Evolutionary conservation across 139 green algal genomes (phyloP), one percentile per base, ranked within the genome.

Genomic region (Gonium pectorale): DNA sequence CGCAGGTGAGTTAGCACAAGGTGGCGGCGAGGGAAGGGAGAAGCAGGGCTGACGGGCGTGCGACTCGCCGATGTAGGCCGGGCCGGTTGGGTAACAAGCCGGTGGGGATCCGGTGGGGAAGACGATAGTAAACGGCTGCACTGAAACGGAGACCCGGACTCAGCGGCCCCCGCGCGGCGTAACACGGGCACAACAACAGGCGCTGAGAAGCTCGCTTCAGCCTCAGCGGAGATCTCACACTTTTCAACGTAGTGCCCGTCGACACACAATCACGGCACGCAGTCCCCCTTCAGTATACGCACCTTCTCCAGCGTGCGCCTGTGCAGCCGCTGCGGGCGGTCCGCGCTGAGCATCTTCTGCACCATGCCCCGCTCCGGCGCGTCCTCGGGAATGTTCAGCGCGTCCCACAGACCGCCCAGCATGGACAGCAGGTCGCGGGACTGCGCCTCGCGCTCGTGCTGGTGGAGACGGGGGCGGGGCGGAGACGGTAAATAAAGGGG

Each of bases 331-430:
- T 84, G 56, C 60, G 77, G 77, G 0, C 77, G n/a, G 27, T 80
- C 54, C 1, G 62, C 63, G 5, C 21, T 37, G 77, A 91, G 80
- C 41, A 91, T 69, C n/a, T 43, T 43, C 22, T 49, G 38, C 38
- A 87, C 89, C 67, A 46, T 51, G 41, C 24, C 31, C 3, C 86
- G 82, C 79, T 93, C 90, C 0, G 78, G 38, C 2, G 68, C 77
- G 38, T 81, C 73, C 46, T 81, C 64, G 11, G 79, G 44, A 13
- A 90, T 72, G 22, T 60, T 85, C 24, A 87, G 72, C 29, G 88
- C 90, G 17, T 72, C 51, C 87, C 90, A 93, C 67, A 91, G 79
- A 43, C 66, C 80, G 68, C 67, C 43, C 79, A 93, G 87, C 56
- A 90, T 80, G 41, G 81, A 79, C 60, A 88, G 63, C 73, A 90